Conservation (phyloP, 805 yeast genomes). For the Metschnikowia hibisci region DNA sequence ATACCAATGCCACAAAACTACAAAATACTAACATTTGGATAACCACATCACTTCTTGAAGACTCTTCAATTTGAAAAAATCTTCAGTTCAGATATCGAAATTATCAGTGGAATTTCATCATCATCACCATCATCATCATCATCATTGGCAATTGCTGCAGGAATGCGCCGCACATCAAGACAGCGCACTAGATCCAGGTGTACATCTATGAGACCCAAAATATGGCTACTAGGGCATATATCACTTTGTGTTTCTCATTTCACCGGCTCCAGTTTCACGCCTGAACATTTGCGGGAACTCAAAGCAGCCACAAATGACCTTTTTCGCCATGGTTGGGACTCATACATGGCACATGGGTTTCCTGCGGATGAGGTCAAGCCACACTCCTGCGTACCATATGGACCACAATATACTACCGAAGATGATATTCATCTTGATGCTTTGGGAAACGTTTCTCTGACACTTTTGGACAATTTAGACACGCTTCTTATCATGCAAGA, state of each 20-base stretch:
- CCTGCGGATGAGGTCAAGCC: slow-evolving; percentile 85
- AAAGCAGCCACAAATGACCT: slow-evolving; percentile 48
- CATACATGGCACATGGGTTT: slow-evolving; percentile 65
- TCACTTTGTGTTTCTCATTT: background rate
- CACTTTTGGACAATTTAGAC: slow-evolving; percentile 76
- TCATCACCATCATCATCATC: background rate
- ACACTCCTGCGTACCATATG: slow-evolving; percentile 61
- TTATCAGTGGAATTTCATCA: too few species aligned
- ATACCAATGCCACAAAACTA: too few species aligned
- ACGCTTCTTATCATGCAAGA: slow-evolving; percentile 72
- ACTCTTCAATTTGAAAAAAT: too few species aligned
- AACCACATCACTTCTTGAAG: too few species aligned
- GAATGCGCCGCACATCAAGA: background rate
- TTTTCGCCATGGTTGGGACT: slow-evolving; percentile 71
- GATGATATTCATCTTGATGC: slow-evolving; percentile 71
- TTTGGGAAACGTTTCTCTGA: slow-evolving; percentile 76
- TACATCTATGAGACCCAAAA: background rate
- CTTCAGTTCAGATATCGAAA: too few species aligned
- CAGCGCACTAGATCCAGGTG: background rate
- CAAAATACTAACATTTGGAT: too few species aligned
- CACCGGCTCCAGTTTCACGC: slow-evolving; percentile 31
- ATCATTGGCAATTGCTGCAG: background rate
- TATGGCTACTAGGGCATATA: slow-evolving; percentile 2
- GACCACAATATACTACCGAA: slow-evolving; percentile 54
- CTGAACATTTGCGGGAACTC: slow-evolving; percentile 30